Evolutionary conservation across 1,284 basidiomycete genomes (phyloP).

Genomic region (Pascua sp.): DNA sequence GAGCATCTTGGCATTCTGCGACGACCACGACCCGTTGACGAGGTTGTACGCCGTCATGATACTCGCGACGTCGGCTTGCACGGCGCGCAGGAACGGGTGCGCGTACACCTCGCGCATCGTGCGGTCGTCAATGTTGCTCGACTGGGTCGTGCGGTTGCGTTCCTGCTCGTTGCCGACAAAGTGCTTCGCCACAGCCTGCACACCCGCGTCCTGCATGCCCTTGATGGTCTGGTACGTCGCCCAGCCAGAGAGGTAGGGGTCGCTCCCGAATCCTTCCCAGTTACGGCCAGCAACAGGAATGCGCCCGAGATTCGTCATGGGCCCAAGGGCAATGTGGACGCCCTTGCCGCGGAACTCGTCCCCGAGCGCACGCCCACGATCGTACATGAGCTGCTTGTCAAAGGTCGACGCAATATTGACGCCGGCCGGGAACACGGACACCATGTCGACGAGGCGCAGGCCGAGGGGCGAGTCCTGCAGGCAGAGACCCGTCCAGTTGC

Average conservation of each 20-base stretch:
- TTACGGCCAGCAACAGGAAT: conserved; percentile 68
- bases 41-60: conserved; percentile 69
- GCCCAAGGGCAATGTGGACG: conserved; percentile 65
- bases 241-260: conserved; percentile 65
- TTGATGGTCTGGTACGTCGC: conserved; percentile 69
- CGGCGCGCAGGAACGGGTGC: conserved; percentile 59
- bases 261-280: conserved; percentile 74
- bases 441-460: conserved; percentile 61
- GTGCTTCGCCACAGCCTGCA: conserved; percentile 52
- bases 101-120: conserved; percentile 29
- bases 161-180: conserved; percentile 30
- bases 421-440: conserved; percentile 68
- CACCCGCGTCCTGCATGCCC: conserved; percentile 68
- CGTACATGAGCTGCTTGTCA: conserved; percentile 67
- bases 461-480: conserved; percentile 57
- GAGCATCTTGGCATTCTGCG: conserved; percentile 60
- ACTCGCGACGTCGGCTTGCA: conserved; percentile 65
- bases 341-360: conserved; percentile 75
- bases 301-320: conserved; percentile 55
- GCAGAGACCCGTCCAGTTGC: conserved; percentile 67
- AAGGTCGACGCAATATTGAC: conserved; percentile 72
- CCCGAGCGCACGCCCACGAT: conserved; percentile 71
- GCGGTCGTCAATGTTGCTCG: conserved; percentile 24
- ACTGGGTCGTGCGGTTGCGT: conserved; percentile 20
- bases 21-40: conserved; percentile 63